Conservation (phyloP, 352 stramenopile genomes). For the Globisporangium splendens region DNA sequence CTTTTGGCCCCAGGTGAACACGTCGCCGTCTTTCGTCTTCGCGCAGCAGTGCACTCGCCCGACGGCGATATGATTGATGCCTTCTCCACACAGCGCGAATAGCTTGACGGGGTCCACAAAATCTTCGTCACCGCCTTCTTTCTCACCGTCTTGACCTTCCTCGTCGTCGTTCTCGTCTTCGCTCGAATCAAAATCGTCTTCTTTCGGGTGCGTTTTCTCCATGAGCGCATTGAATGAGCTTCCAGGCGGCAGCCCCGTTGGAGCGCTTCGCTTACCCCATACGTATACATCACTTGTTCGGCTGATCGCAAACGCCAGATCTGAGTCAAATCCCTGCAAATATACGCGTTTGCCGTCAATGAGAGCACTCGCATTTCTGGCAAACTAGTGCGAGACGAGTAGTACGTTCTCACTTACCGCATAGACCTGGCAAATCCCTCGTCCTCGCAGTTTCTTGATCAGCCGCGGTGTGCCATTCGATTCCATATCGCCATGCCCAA, state of each 20-base stretch:
- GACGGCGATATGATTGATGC: conserved; percentile 67
- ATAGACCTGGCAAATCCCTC: conserved; percentile 69
- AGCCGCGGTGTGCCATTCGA: conserved; percentile 47
- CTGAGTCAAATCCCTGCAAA: conserved; percentile 72
- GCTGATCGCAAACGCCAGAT: conserved; percentile 69
- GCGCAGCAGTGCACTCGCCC: conserved; percentile 73
- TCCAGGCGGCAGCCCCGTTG: conserved; percentile 41
- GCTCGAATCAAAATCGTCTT: conserved; percentile 38
- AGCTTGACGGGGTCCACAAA: conserved; percentile 74
- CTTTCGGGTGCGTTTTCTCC: conserved; percentile 30
- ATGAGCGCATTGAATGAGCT: conserved; percentile 29
- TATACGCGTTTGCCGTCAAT: background rate
- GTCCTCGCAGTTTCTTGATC: conserved; percentile 69
- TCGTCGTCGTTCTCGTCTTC: conserved; percentile 38
- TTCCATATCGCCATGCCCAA: conserved; percentile 70
- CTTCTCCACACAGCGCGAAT: conserved; percentile 55
- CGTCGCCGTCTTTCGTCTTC: conserved; percentile 72
- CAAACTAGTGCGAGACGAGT: too few relatives aligned
- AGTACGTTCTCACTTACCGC: conserved; percentile 45
- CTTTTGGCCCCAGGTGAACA: conserved; percentile 86
- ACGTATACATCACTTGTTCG: conserved; percentile 74
- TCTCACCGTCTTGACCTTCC: conserved; percentile 25
- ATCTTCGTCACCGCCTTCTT: conserved; percentile 55
- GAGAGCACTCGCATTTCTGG: too few relatives aligned
- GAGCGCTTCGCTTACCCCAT: conserved; percentile 66